phyloP scores from a whole-genome alignment of 805 yeast genomes.

The Debaryomyces castellii region DNA sequence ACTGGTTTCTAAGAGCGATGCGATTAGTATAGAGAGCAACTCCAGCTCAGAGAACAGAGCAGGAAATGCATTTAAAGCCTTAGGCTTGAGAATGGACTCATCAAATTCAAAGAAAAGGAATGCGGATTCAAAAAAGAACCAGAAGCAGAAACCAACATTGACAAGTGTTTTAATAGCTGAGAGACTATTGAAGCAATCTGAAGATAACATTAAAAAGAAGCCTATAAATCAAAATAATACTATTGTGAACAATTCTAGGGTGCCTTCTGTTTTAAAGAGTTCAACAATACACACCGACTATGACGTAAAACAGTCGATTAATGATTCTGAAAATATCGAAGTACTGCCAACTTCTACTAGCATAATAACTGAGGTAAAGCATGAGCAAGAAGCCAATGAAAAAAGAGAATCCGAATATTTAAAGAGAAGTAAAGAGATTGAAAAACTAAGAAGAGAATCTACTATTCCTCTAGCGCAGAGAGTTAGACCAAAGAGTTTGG shows the following conservation, averaged over 20 bases:
- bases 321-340: not conserved
- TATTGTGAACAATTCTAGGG: not conserved
- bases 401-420: constrained; percentile 4
- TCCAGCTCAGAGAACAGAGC: constrained; percentile 6
- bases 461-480: constrained; percentile 40
- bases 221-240: not conserved
- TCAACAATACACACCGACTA: not conserved
- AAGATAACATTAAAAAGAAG: constrained; percentile 4
- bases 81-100: constrained; percentile 34
- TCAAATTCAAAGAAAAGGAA: constrained; percentile 15
- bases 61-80: constrained; percentile 28
- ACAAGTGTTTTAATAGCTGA: constrained; percentile 37
- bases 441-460: constrained; percentile 17
- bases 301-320: not conserved
- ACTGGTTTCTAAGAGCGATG: not conserved
- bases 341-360: not conserved
- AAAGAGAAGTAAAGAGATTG: constrained; percentile 7
- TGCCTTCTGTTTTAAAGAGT: not conserved
- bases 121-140: constrained; percentile 11
- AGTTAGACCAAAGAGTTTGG: constrained; percentile 35
- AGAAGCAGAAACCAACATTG: constrained; percentile 29
- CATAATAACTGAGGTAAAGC: not conserved
- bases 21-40: not conserved
- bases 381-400: not conserved
- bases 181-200: constrained; percentile 18